These are phyloP conservation scores for Globisporangium uncinulatum DNA, from an alignment of 352 stramenopile species.

Conservation along the genomic window DNA sequence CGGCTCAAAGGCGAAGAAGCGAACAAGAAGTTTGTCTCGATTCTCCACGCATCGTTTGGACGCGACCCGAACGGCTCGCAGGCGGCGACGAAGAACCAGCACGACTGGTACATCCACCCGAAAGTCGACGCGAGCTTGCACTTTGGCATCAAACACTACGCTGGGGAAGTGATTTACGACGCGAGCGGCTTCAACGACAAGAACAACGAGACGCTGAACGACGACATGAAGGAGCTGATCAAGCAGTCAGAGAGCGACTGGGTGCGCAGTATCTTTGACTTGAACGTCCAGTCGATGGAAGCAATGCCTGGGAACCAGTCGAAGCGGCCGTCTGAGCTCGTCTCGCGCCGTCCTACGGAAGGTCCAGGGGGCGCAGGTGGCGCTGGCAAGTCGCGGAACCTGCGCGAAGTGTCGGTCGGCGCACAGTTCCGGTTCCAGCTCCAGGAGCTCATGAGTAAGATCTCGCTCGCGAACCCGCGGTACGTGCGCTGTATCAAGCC, in stretches of 20 bases:
- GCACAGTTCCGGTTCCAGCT: conserved; percentile 88
- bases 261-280: conserved; percentile 81
- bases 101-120: conserved; percentile 87
- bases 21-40: conserved; percentile 89
- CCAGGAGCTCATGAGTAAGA: conserved; percentile 87
- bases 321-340: conserved; percentile 53
- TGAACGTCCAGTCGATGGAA: conserved; percentile 85
- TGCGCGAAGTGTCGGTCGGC: conserved; percentile 82
- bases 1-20: conserved; percentile 92
- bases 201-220: conserved; percentile 97
- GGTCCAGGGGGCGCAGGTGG: conserved; percentile 14
- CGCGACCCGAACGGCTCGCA: conserved; percentile 43
- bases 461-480: conserved; percentile 79
- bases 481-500: conserved; percentile 89
- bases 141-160: conserved; percentile 89
- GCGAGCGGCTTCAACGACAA: conserved; percentile 97
- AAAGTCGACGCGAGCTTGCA: conserved; percentile 88
- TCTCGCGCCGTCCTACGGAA: conserved; percentile 56
- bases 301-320: conserved; percentile 64
- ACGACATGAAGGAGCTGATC: conserved; percentile 92
- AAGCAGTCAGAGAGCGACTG: conserved; percentile 80
- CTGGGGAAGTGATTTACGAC: conserved; percentile 96
- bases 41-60: conserved; percentile 81
- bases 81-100: conserved; percentile 60
- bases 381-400: conserved; percentile 68